Conservation (phyloP, 164 flowering plant species). For the Tinospora cordifolia region DNA sequence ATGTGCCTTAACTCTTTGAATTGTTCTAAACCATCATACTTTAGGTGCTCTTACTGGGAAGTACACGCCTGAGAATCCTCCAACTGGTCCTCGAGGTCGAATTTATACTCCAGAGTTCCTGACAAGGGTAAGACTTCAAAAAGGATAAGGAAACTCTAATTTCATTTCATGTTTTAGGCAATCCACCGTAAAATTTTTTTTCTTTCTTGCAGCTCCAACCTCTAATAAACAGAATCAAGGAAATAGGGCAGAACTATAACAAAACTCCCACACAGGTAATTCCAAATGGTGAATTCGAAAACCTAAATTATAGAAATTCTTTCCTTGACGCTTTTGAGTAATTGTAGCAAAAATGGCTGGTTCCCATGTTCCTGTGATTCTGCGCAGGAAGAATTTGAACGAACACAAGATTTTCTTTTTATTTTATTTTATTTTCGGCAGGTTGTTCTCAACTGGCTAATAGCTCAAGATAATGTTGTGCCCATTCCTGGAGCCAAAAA, state of each 20-base stretch:
- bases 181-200: constrained; percentile 1
- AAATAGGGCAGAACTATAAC: constrained; percentile 59
- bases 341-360: neutral
- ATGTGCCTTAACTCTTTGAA: neutral
- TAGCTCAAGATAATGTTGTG: constrained; percentile 13
- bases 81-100: constrained; percentile 61
- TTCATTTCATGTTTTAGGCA: neutral
- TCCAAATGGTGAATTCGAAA: too few relatives aligned
- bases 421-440: neutral
- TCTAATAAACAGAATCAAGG: constrained; percentile 62
- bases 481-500: constrained; percentile 26
- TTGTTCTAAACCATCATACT: neutral
- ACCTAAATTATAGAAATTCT: too few relatives aligned
- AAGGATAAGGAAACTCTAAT: neutral
- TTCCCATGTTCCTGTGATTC: neutral
- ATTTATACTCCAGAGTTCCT: constrained; percentile 46
- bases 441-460: constrained; percentile 21
- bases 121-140: constrained; percentile 25
- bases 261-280: constrained; percentile 92
- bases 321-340: neutral
- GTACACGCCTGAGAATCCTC: constrained; percentile 19
- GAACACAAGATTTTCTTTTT: neutral
- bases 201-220: constrained; percentile 64
- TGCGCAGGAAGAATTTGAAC: neutral
- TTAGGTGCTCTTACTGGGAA: constrained; percentile 75